Evolutionary conservation across 225 moss, liverwort and hornwort genomes (phyloP).

Genomic region (Anthoceros angustus): DNA sequence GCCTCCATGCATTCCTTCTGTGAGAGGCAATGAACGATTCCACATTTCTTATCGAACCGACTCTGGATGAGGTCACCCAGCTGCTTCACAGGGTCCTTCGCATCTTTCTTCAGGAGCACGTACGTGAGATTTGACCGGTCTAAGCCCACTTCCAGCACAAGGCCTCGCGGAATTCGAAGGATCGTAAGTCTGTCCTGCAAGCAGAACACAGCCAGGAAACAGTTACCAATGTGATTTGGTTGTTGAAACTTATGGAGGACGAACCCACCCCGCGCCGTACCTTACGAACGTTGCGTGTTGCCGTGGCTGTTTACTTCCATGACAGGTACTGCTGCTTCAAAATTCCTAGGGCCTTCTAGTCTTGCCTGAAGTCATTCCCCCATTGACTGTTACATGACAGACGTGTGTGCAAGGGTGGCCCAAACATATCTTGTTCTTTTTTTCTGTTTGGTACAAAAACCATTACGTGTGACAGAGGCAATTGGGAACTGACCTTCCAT

Average conservation of each 20-base stretch:
- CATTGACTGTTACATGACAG: slow-evolving; percentile 18
- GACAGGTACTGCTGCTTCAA: slow-evolving; percentile 23
- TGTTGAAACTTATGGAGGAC: neutral
- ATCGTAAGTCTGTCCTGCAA: slow-evolving; percentile 26
- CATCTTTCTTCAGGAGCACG: slow-evolving; percentile 21
- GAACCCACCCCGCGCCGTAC: slow-evolving; percentile 6
- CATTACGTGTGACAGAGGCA: neutral
- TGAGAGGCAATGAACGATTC: slow-evolving; percentile 31
- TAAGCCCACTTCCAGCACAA: slow-evolving; percentile 31
- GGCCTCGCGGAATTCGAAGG: slow-evolving; percentile 20
- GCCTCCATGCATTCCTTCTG: slow-evolving; percentile 33
- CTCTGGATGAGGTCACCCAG: slow-evolving; percentile 26
- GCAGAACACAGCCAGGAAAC: neutral
- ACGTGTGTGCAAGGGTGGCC: neutral
- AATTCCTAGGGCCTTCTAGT: slow-evolving; percentile 24
- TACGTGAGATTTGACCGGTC: slow-evolving; percentile 29
- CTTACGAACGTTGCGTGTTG: slow-evolving; percentile 27
- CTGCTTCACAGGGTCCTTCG: slow-evolving; percentile 28
- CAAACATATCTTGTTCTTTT: neutral
- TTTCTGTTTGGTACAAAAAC: neutral
- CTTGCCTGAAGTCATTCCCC: slow-evolving; percentile 36
- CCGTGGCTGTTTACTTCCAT: slow-evolving; percentile 38
- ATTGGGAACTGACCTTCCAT: neutral
- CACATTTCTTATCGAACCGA: slow-evolving; percentile 22
- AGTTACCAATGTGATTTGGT: neutral